Evolutionary conservation across 495 filamentous ascomycete genomes (phyloP).

Genomic region (Penicillium macrosclerotiorum): DNA sequence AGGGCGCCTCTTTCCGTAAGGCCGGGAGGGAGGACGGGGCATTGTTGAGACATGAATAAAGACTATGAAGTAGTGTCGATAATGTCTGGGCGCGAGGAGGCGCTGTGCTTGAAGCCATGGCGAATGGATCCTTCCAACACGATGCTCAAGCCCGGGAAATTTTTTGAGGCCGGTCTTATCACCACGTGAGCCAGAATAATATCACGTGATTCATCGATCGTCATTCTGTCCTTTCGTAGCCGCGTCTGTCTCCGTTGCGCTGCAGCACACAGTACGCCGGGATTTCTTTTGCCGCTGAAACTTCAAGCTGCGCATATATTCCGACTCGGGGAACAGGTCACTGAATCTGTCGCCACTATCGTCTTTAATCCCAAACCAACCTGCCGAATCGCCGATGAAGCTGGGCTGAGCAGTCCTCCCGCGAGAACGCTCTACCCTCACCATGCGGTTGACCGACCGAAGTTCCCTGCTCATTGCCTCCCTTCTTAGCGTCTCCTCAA

Average conservation of each 20-base stretch:
- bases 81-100: constrained; percentile 31
- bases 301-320: not conserved
- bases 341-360: not conserved
- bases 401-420: constrained; percentile 10
- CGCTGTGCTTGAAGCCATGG: constrained; percentile 27
- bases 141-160: constrained; percentile 19
- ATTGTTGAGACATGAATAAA: constrained; percentile 61
- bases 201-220: not conserved
- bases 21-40: constrained; percentile 62
- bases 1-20: constrained; percentile 28
- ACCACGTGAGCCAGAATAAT: constrained; percentile 34
- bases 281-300: not conserved
- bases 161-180: constrained; percentile 34
- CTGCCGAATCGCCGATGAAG: constrained; percentile 8
- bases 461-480: constrained; percentile 25
- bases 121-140: not conserved
- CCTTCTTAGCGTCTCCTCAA: constrained; percentile 36
- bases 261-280: not conserved
- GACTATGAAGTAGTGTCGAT: constrained; percentile 57
- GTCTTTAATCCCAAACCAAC: not conserved
- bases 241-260: not conserved
- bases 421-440: constrained; percentile 21
- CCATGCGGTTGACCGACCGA: constrained; percentile 41
- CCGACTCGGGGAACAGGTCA: not conserved
- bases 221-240: constrained; percentile 14